These are phyloP conservation scores for Malus hybrid DNA, from an alignment of 331 rosid species.

Conservation along the genomic window DNA sequence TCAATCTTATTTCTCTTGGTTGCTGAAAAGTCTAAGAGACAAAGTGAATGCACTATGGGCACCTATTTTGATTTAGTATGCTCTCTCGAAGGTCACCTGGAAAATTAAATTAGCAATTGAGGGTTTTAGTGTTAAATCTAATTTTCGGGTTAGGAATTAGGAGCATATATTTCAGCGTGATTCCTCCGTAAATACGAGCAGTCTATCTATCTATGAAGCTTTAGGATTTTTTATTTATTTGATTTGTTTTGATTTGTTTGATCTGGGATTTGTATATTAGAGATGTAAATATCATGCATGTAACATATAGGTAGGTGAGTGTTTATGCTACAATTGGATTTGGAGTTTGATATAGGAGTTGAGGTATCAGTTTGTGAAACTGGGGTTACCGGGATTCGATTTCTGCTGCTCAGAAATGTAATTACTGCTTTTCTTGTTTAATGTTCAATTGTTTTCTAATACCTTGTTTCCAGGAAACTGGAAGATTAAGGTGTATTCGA, in stretches of 20 bases:
- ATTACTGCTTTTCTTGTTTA: neutral
- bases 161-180: too few species aligned
- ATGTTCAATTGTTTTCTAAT: neutral
- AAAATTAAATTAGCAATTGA: too few species aligned
- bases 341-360: neutral
- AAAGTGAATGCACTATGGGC: too few species aligned
- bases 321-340: neutral
- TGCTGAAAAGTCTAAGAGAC: too few species aligned
- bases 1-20: too few species aligned
- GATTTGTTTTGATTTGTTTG: neutral
- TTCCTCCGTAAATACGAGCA: too few species aligned
- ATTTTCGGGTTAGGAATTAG: too few species aligned
- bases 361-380: neutral
- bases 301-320: neutral
- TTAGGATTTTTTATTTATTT: neutral
- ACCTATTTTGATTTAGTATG: too few species aligned
- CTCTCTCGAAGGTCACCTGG: too few species aligned
- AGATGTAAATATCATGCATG: neutral
- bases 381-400: neutral
- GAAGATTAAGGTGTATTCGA: neutral
- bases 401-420: neutral
- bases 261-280: neutral
- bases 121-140: too few species aligned
- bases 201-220: neutral
- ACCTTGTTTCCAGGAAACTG: neutral